Conservation (phyloP, 305 asterid species). For the Caryopteris hybrid region DNA sequence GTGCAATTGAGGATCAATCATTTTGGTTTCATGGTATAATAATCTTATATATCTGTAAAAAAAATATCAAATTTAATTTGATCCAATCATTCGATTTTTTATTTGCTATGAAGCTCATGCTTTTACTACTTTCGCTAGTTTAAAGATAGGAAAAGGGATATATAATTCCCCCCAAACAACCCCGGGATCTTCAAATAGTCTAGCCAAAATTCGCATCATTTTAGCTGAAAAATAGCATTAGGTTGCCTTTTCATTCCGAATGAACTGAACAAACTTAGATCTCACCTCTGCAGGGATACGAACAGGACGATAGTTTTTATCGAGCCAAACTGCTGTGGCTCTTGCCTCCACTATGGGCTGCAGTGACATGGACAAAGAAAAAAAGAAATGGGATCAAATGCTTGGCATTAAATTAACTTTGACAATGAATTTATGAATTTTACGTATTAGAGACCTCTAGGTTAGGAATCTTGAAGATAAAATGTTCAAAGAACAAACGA, state of each 20-base stretch:
- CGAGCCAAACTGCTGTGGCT: slow-evolving; percentile 85
- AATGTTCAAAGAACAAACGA: slow-evolving; percentile 51
- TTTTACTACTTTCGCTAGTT: background rate
- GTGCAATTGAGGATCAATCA: background rate
- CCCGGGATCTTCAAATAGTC: background rate
- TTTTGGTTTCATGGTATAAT: background rate
- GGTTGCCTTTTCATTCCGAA: slow-evolving; percentile 42
- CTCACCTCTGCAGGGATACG: slow-evolving; percentile 69
- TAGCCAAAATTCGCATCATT: background rate
- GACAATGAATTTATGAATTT: background rate
- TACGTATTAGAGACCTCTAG: slow-evolving; percentile 38
- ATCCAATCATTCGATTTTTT: no score
- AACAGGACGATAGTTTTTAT: slow-evolving; percentile 77
- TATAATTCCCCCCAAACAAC: background rate
- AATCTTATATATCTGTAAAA: background rate
- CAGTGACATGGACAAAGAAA: slow-evolving; percentile 1
- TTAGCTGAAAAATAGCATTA: slow-evolving; percentile 16
- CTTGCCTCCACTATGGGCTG: slow-evolving; percentile 85
- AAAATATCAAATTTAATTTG: no score
- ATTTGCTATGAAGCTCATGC: no score
- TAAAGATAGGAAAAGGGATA: background rate
- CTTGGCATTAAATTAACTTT: background rate
- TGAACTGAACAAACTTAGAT: slow-evolving; percentile 63
- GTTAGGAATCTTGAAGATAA: slow-evolving; percentile 48
- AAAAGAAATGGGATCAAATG: slow-evolving; percentile 5